These are phyloP conservation scores for Candida orba DNA, from an alignment of 805 yeast genomes.

Conservation along the genomic window DNA sequence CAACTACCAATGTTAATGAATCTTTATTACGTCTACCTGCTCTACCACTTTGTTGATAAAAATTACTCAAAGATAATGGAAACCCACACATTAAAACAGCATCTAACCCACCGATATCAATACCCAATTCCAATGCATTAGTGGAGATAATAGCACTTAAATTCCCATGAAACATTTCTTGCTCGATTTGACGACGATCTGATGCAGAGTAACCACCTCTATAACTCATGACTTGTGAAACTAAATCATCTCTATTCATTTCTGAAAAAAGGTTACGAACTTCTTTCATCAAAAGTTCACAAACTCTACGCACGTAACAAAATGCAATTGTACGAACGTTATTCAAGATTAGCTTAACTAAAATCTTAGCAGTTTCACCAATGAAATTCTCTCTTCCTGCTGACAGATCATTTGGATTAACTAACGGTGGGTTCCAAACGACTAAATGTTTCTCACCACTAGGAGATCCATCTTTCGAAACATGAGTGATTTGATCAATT, in stretches of 20 bases:
- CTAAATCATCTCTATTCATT: constrained; percentile 36
- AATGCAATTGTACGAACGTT: constrained; percentile 82
- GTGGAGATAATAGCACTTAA: constrained; percentile 87
- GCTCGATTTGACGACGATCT: constrained; percentile 83
- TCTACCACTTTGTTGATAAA: constrained; percentile 95
- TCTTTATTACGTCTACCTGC: constrained; percentile 89
- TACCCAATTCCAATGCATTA: constrained; percentile 91
- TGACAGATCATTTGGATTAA: constrained; percentile 49
- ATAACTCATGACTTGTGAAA: constrained; percentile 78
- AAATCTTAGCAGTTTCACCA: constrained; percentile 64
- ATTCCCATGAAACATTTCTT: constrained; percentile 83
- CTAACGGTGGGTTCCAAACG: constrained; percentile 78
- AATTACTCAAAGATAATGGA: constrained; percentile 77
- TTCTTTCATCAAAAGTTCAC: constrained; percentile 84
- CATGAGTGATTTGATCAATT: constrained; percentile 46
- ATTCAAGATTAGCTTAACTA: constrained; percentile 56
- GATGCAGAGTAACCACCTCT: constrained; percentile 89
- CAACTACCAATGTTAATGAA: constrained; percentile 78
- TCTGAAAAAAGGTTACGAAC: constrained; percentile 50
- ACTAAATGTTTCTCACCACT: constrained; percentile 67
- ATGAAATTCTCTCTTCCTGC: constrained; percentile 65
- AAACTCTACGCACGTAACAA: constrained; percentile 77
- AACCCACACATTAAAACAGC: constrained; percentile 91
- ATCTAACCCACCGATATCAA: constrained; percentile 89
- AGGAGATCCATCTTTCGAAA: constrained; percentile 84